Evolutionary conservation across 148 eudicot species (phyloP).

Genomic region (Rhododendron henanense): DNA sequence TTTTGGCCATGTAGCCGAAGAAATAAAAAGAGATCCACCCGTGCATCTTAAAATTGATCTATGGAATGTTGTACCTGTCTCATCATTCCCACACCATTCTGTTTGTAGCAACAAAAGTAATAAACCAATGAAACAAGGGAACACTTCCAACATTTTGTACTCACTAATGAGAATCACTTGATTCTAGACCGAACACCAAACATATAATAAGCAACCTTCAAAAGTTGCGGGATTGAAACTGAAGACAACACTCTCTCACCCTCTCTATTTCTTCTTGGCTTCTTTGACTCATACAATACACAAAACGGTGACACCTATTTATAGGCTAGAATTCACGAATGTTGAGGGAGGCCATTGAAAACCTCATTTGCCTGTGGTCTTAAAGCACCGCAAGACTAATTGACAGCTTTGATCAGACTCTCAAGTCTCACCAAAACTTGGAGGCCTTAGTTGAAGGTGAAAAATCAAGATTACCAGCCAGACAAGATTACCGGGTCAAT

Average conservation of each 20-base stretch:
- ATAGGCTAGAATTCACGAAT: background rate
- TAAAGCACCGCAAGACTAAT: background rate
- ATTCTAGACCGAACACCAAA: background rate
- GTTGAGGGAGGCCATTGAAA: background rate
- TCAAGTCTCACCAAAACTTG: background rate
- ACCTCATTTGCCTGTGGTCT: background rate
- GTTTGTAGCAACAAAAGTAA: background rate
- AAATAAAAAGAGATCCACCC: background rate
- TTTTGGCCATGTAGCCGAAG: background rate
- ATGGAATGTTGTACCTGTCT: background rate
- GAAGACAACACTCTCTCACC: background rate
- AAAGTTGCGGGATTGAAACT: background rate
- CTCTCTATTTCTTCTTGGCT: background rate
- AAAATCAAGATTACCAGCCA: background rate
- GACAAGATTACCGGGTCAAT: background rate
- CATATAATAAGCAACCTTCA: background rate
- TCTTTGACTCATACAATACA: background rate
- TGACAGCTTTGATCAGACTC: background rate
- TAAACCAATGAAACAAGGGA: conserved; percentile 2
- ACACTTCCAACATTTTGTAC: background rate
- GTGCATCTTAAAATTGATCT: background rate
- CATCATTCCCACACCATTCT: conserved; percentile 1
- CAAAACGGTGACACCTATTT: background rate
- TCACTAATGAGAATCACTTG: background rate
- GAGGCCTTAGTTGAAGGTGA: background rate